phyloP scores from a whole-genome alignment of 1,284 basidiomycete species.

The Ustilago nuda region DNA sequence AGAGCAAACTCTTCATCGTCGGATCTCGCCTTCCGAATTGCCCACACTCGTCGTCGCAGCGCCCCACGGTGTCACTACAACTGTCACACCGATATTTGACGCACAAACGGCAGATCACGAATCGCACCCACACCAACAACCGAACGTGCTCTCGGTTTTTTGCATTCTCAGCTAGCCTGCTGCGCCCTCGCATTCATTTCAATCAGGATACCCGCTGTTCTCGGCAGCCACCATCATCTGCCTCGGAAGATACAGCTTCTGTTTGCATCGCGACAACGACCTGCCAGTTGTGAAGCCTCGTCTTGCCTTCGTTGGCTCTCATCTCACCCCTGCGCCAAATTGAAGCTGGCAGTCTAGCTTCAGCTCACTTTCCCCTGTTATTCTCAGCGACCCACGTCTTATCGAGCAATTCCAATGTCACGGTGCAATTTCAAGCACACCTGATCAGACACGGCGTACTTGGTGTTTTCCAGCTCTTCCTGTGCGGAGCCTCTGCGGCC shows the following conservation, averaged over 20 bases:
- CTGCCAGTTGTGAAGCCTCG: background rate
- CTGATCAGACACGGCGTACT: constrained; percentile 4
- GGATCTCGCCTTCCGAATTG: constrained; percentile 10
- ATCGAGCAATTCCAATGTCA: constrained; percentile 20
- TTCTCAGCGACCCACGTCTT: background rate
- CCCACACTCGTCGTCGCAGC: constrained; percentile 20
- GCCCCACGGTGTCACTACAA: background rate
- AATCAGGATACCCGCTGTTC: constrained; percentile 2
- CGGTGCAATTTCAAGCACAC: constrained; percentile 1
- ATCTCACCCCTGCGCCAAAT: background rate
- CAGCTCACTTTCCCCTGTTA: background rate
- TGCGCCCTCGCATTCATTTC: constrained; percentile 7
- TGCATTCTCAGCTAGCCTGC: background rate
- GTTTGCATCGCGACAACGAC: background rate
- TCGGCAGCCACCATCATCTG: constrained; percentile 2
- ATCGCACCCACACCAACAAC: constrained; percentile 1
- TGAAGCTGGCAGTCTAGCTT: background rate
- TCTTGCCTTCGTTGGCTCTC: background rate
- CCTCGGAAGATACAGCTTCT: background rate
- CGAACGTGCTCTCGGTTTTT: background rate
- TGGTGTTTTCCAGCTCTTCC: constrained; percentile 8
- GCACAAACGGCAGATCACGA: background rate
- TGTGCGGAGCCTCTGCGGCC: background rate
- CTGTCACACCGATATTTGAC: background rate
- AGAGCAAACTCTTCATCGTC: constrained; percentile 6